Evolutionary conservation across 176 grass and related monocot genomes (phyloP).

Genomic region (Luzula sylvatica): DNA sequence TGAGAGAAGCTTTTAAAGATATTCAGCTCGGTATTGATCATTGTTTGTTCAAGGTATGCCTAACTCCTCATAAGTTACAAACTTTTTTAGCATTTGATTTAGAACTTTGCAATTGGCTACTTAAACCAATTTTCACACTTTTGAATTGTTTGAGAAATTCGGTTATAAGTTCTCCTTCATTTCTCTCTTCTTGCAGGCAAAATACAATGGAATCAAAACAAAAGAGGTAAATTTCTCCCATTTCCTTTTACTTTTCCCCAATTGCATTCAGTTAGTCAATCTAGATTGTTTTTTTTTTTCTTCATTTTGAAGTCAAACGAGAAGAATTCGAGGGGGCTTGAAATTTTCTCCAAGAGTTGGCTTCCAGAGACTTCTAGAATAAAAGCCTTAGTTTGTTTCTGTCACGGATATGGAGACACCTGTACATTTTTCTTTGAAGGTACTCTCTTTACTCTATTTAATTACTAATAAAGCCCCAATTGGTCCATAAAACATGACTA

Average conservation of each 20-base stretch:
- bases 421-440: slow-evolving; percentile 99
- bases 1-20: slow-evolving; percentile 77
- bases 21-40: slow-evolving; percentile 72
- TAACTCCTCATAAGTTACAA: too few relatives aligned
- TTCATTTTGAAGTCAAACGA: slow-evolving; percentile 51
- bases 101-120: too few relatives aligned
- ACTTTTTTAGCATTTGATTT: too few relatives aligned
- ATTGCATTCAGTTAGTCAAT: too few relatives aligned
- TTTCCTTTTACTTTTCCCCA: slow-evolving; percentile 3
- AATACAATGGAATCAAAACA: slow-evolving; percentile 47
- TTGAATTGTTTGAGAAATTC: background rate
- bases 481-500: too few relatives aligned
- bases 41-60: slow-evolving; percentile 86
- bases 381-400: slow-evolving; percentile 81
- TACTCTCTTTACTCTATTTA: too few relatives aligned
- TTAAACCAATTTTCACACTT: background rate
- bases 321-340: slow-evolving; percentile 67
- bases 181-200: slow-evolving; percentile 33
- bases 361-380: slow-evolving; percentile 44
- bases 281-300: background rate
- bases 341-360: slow-evolving; percentile 97
- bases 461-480: too few relatives aligned
- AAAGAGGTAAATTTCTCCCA: slow-evolving; percentile 43
- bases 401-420: slow-evolving; percentile 94
- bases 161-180: slow-evolving; percentile 7